Percentiles rank a stretch among this genome's conserved stretches.
Evolutionary conservation across 208 protist species (phyloP).

Genomic region (Blastocrithidia nonstop): DNA sequence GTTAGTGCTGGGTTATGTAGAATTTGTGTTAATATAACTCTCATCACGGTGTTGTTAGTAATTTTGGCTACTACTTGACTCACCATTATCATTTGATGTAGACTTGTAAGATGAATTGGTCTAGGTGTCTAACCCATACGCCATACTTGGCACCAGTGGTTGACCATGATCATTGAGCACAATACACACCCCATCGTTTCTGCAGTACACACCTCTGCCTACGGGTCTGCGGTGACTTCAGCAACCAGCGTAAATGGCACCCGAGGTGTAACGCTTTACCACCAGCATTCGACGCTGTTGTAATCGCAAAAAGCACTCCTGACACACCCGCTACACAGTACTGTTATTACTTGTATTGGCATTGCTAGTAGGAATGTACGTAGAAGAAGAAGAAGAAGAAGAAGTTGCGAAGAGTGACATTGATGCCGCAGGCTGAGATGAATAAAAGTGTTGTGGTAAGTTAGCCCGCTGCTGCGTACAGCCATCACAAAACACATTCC

Average conservation of each 20-base stretch:
- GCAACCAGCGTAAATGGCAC: slow-evolving; percentile 64
- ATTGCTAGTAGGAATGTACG: slow-evolving; percentile 1
- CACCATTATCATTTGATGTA: not conserved
- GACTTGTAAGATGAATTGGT: too few relatives aligned
- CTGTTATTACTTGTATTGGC: not conserved
- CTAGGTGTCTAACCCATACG: too few relatives aligned
- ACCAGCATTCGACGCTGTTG: slow-evolving; percentile 55
- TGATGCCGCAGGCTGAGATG: slow-evolving; percentile 2
- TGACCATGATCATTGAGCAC: slow-evolving; percentile 41
- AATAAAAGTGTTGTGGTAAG: slow-evolving; percentile 49
- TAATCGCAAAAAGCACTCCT: slow-evolving; percentile 46
- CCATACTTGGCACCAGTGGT: slow-evolving; percentile 13
- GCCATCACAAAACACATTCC: slow-evolving; percentile 77
- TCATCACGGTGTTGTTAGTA: not conserved
- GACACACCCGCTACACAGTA: slow-evolving; percentile 46
- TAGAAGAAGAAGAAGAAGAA: too few relatives aligned
- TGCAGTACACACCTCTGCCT: slow-evolving; percentile 55
- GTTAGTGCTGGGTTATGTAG: too few relatives aligned
- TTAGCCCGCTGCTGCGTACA: slow-evolving; percentile 58
- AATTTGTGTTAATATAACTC: too few relatives aligned
- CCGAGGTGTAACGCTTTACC: slow-evolving; percentile 34
- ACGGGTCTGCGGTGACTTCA: slow-evolving; percentile 62
- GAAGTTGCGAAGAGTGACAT: not conserved
- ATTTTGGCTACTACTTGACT: not conserved
- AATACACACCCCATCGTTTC: slow-evolving; percentile 47